Conservation (phyloP, 306 rosid species). For the Prunus mongolica region DNA sequence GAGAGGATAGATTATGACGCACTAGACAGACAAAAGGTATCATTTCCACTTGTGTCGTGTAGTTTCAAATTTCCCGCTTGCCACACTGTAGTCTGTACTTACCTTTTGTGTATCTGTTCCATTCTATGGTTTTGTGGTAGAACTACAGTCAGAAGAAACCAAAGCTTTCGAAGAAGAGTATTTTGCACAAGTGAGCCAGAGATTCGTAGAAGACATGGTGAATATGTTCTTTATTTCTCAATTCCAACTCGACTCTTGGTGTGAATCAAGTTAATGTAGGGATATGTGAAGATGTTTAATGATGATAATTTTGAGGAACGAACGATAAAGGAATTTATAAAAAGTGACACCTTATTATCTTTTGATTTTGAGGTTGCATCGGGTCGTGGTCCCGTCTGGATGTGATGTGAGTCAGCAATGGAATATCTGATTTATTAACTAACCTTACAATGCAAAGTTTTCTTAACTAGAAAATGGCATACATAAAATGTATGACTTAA, state of each 20-base stretch:
- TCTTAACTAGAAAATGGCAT: too few species aligned
- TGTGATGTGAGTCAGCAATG: too few species aligned
- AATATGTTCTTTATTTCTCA: background rate
- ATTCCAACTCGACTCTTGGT: background rate
- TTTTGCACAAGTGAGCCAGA: slow-evolving; percentile 67
- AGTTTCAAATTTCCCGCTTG: background rate
- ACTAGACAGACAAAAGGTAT: slow-evolving; percentile 73
- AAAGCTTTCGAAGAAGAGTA: slow-evolving; percentile 67
- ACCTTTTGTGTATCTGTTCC: background rate
- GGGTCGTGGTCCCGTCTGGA: background rate
- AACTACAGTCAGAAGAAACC: slow-evolving; percentile 62
- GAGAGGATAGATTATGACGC: slow-evolving; percentile 86
- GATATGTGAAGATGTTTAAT: background rate
- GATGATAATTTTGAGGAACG: background rate
- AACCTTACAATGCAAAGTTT: too few species aligned
- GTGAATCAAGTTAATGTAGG: background rate
- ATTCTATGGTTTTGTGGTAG: slow-evolving; percentile 37
- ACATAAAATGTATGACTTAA: too few species aligned
- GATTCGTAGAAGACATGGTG: background rate
- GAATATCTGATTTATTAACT: too few species aligned
- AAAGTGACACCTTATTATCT: background rate
- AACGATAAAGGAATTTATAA: background rate
- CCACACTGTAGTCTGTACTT: background rate
- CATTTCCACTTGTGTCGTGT: background rate
- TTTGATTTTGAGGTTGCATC: background rate